Evolutionary conservation across 1,284 basidiomycete genomes (phyloP).

Genomic region (Cryptococcus sp.): DNA sequence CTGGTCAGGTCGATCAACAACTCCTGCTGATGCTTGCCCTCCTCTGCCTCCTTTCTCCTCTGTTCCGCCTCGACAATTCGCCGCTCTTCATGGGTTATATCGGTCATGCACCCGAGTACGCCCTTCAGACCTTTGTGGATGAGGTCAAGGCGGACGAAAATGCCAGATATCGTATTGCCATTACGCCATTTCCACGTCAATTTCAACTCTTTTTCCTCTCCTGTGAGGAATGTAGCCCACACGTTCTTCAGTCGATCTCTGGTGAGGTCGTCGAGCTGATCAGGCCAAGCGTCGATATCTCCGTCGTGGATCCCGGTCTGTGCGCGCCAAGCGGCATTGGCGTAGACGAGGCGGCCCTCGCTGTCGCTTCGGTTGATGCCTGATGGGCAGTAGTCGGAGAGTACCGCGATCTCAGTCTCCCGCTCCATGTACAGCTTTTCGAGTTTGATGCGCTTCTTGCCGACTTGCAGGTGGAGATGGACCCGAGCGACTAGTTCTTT

Average conservation of each 20-base stretch:
- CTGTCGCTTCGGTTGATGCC: slow-evolving; percentile 25
- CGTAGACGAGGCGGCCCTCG: slow-evolving; percentile 22
- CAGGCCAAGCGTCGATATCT: slow-evolving; percentile 15
- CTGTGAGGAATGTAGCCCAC: slow-evolving; percentile 17
- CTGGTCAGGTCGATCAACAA: slow-evolving; percentile 39
- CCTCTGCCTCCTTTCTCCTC: slow-evolving; percentile 30
- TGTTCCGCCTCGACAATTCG: slow-evolving; percentile 28
- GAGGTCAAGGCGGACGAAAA: slow-evolving; percentile 34
- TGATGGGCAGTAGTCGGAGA: slow-evolving; percentile 34
- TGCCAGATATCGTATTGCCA: slow-evolving; percentile 26
- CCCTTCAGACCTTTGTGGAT: slow-evolving; percentile 15
- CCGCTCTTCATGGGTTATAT: slow-evolving; percentile 27
- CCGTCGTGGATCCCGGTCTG: slow-evolving; percentile 6
- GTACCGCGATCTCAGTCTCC: slow-evolving; percentile 32
- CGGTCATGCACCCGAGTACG: slow-evolving; percentile 25
- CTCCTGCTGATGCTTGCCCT: slow-evolving; percentile 35
- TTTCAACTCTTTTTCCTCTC: slow-evolving; percentile 9
- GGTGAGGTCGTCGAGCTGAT: slow-evolving; percentile 14
- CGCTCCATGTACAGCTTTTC: slow-evolving; percentile 32
- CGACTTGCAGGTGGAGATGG: slow-evolving; percentile 37
- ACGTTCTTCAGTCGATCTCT: neutral
- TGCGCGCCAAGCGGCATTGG: slow-evolving; percentile 27
- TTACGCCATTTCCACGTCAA: slow-evolving; percentile 32
- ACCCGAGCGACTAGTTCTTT: slow-evolving; percentile 51
- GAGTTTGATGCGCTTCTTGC: slow-evolving; percentile 29